phyloP scores from a whole-genome alignment of 2,329 filamentous ascomycete species.

The Fusarium subglutinans region DNA sequence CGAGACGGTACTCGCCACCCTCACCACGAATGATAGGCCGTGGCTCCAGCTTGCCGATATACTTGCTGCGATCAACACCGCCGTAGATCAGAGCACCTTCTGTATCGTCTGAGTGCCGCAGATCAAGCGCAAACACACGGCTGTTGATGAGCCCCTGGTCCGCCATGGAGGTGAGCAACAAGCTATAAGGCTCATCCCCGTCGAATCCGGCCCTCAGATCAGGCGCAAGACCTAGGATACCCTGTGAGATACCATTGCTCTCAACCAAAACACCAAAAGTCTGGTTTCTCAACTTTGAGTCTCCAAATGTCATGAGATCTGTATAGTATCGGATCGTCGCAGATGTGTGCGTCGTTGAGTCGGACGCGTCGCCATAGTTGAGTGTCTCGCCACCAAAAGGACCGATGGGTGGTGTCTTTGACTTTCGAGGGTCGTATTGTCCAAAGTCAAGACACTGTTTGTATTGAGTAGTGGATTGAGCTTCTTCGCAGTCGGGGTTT shows the following conservation, averaged over 20 bases:
- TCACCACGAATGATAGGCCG: constrained; percentile 54
- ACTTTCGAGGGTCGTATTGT: constrained; percentile 55
- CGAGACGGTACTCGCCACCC: constrained; percentile 50
- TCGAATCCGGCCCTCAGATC: constrained; percentile 52
- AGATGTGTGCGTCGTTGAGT: constrained; percentile 48
- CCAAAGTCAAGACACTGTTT: constrained; percentile 54
- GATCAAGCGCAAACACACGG: constrained; percentile 61
- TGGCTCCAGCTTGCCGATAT: constrained; percentile 55
- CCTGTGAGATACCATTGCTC: constrained; percentile 59
- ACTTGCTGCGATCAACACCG: constrained; percentile 63
- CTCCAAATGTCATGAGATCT: constrained; percentile 58
- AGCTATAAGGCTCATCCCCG: constrained; percentile 56
- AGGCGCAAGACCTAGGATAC: constrained; percentile 62
- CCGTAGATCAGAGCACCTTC: constrained; percentile 63
- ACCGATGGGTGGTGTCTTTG: constrained; percentile 50
- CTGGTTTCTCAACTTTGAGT: constrained; percentile 53
- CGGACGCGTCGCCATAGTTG: constrained; percentile 52
- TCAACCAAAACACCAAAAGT: constrained; percentile 59
- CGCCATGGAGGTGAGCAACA: constrained; percentile 61
- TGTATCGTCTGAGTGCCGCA: constrained; percentile 55
- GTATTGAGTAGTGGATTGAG: constrained; percentile 47
- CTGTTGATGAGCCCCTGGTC: constrained; percentile 58
- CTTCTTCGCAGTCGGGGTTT: constrained; percentile 58
- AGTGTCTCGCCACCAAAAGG: constrained; percentile 52
- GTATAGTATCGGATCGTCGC: constrained; percentile 56